Base-by-base conservation (phyloP, 73 alveolate species). In the Paramecium primaurelia region DNA sequence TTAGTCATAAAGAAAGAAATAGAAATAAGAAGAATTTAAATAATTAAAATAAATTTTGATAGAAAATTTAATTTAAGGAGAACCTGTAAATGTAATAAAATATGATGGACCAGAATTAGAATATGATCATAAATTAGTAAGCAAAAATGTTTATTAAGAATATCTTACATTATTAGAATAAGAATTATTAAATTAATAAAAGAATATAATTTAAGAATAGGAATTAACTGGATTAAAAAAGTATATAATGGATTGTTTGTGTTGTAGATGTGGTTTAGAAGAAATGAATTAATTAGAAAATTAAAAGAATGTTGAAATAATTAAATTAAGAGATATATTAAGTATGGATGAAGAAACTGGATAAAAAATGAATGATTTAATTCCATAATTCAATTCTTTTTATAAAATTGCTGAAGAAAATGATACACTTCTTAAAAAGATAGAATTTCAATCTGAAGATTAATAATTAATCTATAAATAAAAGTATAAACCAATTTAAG, bases 221-320 rank as follows among this genome's bases (percentile, higher is more conserved):
- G 47, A 64, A 64, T 34, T 34, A 64, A 64, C 42, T 4, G 51
- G 84, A 0, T 64, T 5, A 1, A 32, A 32, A 28, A 32, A 32
- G 12, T 32, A 32, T 28, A 0, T 28, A 32, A 32, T 28, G 59
- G 87, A 73, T n/a, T 73, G 87, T 73, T 37, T 73, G 22, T 38
- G 47, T 20, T 73, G 87, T 36, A 73, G 59, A 36, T 73, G 87
- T 73, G 87, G 87, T 34, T 37, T 73, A 2, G 87, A 73, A 14
- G 87, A 73, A 73, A 12, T 36, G 59, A 44, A 73, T 20, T 14
- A 73, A 73, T 73, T 73, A 73, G 59, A 73, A 11, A 36, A 73
- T 14, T n/a, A 73, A 36, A 73, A 73, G 18, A 22, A 73, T 11
- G 44, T 38, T 9, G 87, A 73, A 38, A 73, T 73, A 9, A 16